Evolutionary conservation across 257 asterid genomes (phyloP).

Genomic region (Knoxia roxburghii): DNA sequence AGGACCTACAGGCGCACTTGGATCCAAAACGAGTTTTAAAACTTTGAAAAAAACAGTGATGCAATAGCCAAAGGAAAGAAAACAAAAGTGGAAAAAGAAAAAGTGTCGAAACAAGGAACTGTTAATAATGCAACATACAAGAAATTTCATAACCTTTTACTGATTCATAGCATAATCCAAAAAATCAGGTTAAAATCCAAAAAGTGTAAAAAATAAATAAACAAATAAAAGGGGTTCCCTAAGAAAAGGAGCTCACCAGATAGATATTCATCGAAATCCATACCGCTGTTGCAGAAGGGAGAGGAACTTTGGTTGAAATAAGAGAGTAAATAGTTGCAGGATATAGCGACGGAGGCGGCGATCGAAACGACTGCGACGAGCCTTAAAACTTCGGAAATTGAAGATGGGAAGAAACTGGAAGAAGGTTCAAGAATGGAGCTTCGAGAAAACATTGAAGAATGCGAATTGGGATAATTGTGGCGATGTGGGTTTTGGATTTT

Average conservation of each 20-base stretch:
- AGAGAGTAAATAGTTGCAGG: constrained; percentile 41
- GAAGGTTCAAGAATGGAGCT: constrained; percentile 32
- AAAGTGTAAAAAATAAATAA: not conserved
- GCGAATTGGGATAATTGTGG: constrained; percentile 9
- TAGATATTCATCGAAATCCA: constrained; percentile 31
- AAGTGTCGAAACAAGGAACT: not conserved
- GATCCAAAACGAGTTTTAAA: not conserved
- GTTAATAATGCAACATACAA: not conserved
- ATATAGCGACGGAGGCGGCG: constrained; percentile 57
- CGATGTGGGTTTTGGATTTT: constrained; percentile 10
- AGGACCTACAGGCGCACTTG: not conserved
- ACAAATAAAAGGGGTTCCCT: not conserved
- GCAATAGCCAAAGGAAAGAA: not conserved
- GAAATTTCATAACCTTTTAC: not conserved
- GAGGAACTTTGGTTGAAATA: constrained; percentile 38
- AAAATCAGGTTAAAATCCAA: not conserved
- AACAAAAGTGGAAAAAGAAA: no score
- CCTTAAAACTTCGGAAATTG: constrained; percentile 44
- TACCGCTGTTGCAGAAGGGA: constrained; percentile 54
- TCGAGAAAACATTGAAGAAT: constrained; percentile 4
- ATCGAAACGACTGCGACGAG: constrained; percentile 52
- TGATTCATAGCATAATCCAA: not conserved
- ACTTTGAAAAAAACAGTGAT: not conserved
- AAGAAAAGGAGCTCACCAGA: constrained; percentile 38
- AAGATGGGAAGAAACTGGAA: constrained; percentile 45